Conservation (phyloP, 768 basidiomycete genomes). For the Pleurotus tuber-regium region DNA sequence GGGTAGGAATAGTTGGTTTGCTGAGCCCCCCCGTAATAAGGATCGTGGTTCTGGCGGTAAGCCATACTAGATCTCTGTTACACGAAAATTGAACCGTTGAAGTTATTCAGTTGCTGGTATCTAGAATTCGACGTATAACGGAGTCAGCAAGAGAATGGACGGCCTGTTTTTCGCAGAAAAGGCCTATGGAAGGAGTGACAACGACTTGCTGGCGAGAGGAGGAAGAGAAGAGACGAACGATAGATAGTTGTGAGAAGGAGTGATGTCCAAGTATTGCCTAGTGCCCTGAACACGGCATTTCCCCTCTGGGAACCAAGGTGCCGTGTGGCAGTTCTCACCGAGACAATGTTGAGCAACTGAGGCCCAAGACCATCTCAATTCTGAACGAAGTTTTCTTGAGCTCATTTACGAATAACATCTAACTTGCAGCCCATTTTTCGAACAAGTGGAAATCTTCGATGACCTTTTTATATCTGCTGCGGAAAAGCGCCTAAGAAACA, state of each 20-base stretch:
- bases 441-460: no score
- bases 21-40: constrained; percentile 36
- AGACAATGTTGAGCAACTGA: no score
- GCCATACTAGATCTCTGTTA: constrained; percentile 40
- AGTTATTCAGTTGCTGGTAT: constrained; percentile 7
- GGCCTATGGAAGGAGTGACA: constrained; percentile 12
- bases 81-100: constrained; percentile 11
- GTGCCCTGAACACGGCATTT: constrained; percentile 9
- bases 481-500: no score
- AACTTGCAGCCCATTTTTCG: no score
- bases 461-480: no score
- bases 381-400: no score
- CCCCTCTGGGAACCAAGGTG: constrained; percentile 6
- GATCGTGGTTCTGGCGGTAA: constrained; percentile 52
- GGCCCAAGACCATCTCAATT: no score
- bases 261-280: neutral
- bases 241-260: constrained; percentile 2
- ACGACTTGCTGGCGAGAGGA: constrained; percentile 2
- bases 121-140: neutral
- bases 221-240: neutral
- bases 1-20: constrained; percentile 24
- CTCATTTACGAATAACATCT: no score
- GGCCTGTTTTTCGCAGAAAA: constrained; percentile 15
- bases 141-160: constrained; percentile 22
- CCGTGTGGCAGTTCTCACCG: no score